phyloP scores from a whole-genome alignment of 176 grass and related monocot genomes.

The Stipa capillata region DNA sequence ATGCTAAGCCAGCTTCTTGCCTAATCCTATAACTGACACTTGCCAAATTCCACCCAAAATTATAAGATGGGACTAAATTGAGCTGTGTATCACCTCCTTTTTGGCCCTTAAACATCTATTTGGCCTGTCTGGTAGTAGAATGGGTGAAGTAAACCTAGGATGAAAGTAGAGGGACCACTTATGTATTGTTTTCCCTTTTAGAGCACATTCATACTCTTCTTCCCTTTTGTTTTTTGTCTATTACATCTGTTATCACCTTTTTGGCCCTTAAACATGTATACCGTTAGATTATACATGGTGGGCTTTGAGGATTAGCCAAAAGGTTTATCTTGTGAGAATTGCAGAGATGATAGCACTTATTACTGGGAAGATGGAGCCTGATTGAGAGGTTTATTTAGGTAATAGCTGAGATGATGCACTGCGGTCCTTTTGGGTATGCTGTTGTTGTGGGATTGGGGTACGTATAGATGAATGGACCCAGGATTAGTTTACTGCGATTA shows the following conservation, averaged over 20 bases:
- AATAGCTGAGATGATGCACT: neutral
- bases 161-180: neutral
- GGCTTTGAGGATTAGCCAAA: neutral
- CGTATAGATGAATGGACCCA: neutral
- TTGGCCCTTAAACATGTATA: neutral
- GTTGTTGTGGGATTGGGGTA: neutral
- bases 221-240: neutral
- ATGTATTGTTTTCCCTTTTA: neutral
- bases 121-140: neutral
- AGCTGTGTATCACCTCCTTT: neutral
- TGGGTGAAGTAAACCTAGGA: neutral
- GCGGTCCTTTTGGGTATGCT: neutral
- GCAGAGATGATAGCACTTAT: neutral
- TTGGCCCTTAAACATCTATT: neutral
- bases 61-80: neutral
- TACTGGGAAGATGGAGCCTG: neutral
- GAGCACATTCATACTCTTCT: neutral
- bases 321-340: neutral
- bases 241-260: neutral
- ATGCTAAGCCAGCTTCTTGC: neutral
- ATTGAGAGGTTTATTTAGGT: neutral
- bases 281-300: neutral
- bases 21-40: neutral
- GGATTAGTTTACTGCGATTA: neutral
- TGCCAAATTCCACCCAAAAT: neutral